These are phyloP conservation scores for Chimonanthus praecox DNA, from an alignment of 164 flowering plant species.

Conservation along the genomic window DNA sequence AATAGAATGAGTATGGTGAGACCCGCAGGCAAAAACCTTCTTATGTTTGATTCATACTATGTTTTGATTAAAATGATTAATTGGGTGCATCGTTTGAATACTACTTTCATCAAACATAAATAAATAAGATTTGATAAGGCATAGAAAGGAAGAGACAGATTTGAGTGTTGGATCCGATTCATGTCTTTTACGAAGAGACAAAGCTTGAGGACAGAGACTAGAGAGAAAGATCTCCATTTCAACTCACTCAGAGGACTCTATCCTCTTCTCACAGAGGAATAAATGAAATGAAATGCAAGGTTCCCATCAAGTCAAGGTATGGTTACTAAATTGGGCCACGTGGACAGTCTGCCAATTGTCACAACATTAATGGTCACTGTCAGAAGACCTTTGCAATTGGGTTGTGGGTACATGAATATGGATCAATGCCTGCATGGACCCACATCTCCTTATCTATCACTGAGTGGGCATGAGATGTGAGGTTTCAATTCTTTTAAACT, in stretches of 20 bases:
- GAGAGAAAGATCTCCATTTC: neutral
- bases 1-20: no score
- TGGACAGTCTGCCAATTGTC: neutral
- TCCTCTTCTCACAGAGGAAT: neutral
- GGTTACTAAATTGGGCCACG: neutral
- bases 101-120: no score
- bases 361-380: no score
- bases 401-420: neutral
- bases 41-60: no score
- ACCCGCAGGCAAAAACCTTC: no score
- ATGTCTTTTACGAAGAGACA: neutral
- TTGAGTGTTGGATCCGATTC: neutral
- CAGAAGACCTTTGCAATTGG: neutral
- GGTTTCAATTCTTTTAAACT: no score
- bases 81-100: no score
- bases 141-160: neutral
- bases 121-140: no score
- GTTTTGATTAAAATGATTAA: no score
- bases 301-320: conserved; percentile 3
- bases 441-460: no score
- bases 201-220: neutral
- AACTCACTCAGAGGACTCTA: neutral
- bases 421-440: no score
- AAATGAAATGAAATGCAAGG: neutral
- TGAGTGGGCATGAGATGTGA: no score